Evolutionary conservation across 768 basidiomycete species (phyloP).

Genomic region (Trametes cubensis): DNA sequence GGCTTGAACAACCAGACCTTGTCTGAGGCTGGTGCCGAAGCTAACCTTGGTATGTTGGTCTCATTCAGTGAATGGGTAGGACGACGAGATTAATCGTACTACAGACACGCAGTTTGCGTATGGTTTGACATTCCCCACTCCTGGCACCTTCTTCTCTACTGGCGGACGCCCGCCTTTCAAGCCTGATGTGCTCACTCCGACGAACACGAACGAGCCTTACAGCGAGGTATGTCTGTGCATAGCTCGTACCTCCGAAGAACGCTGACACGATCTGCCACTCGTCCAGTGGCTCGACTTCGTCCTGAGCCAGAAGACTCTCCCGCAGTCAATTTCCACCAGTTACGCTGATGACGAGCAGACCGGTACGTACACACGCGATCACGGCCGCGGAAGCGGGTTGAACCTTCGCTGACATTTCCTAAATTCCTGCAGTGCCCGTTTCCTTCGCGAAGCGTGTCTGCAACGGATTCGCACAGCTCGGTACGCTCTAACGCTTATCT

Average conservation of each 20-base stretch:
- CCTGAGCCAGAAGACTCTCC: constrained; percentile 46
- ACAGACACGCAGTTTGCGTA: constrained; percentile 66
- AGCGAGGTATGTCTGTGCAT: constrained; percentile 32
- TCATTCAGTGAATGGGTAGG: not conserved
- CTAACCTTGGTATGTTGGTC: constrained; percentile 45
- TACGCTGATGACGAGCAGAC: constrained; percentile 77
- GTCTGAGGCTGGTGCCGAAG: constrained; percentile 61
- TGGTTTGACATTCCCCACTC: constrained; percentile 65
- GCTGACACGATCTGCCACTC: not conserved
- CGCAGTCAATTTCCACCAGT: constrained; percentile 69
- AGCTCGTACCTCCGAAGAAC: too few relatives aligned
- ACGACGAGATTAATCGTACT: too few relatives aligned
- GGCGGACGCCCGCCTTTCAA: constrained; percentile 62
- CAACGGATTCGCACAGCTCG: constrained; percentile 62
- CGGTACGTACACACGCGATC: constrained; percentile 39
- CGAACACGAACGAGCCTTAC: constrained; percentile 54
- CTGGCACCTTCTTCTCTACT: constrained; percentile 62
- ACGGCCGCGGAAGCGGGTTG: too few relatives aligned
- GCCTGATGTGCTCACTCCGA: constrained; percentile 46
- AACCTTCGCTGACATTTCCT: constrained; percentile 20
- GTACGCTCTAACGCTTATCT: constrained; percentile 36
- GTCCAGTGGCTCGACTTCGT: constrained; percentile 65
- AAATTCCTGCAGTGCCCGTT: constrained; percentile 55
- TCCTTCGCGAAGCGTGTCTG: constrained; percentile 63
- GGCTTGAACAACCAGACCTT: constrained; percentile 61